Evolutionary conservation across 345 rosid species (phyloP).

Genomic region (Eucalyptus globulus): DNA sequence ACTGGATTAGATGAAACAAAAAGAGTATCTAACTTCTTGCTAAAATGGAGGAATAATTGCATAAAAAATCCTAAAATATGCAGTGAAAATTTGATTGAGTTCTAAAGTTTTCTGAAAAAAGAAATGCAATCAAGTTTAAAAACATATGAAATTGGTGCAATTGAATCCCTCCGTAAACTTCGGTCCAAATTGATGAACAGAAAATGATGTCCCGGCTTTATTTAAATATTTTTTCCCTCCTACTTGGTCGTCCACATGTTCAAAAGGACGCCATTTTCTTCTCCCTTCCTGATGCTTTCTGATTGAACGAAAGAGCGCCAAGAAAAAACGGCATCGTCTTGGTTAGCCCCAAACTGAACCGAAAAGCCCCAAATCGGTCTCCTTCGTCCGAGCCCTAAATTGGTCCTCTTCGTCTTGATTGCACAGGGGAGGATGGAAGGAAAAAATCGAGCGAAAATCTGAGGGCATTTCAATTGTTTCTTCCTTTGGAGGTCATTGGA

Average conservation of each 20-base stretch:
- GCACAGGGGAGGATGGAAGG: not conserved
- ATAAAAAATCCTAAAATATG: not conserved
- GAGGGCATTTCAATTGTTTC: slow-evolving; percentile 3
- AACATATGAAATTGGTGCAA: no score
- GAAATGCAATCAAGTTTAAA: no score
- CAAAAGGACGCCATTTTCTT: no score
- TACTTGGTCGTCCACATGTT: no score
- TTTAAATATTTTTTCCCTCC: no score
- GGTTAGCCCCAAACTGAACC: not conserved
- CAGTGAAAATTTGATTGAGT: no score
- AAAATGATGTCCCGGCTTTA: no score
- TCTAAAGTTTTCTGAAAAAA: rapidly evolving
- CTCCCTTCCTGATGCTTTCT: no score
- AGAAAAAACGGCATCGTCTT: not conserved
- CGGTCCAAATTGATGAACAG: no score
- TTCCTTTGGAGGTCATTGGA: no score
- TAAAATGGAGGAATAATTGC: not conserved
- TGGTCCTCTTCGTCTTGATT: not conserved
- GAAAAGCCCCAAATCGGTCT: not conserved
- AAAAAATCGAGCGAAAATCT: not conserved
- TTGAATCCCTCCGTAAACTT: no score
- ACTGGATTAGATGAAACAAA: not conserved
- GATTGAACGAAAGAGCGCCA: not conserved
- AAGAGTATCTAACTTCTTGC: not conserved
- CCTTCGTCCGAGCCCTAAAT: not conserved